These are phyloP conservation scores for Perilla frutescens DNA, from an alignment of 257 asterid genomes.

Conservation along the genomic window DNA sequence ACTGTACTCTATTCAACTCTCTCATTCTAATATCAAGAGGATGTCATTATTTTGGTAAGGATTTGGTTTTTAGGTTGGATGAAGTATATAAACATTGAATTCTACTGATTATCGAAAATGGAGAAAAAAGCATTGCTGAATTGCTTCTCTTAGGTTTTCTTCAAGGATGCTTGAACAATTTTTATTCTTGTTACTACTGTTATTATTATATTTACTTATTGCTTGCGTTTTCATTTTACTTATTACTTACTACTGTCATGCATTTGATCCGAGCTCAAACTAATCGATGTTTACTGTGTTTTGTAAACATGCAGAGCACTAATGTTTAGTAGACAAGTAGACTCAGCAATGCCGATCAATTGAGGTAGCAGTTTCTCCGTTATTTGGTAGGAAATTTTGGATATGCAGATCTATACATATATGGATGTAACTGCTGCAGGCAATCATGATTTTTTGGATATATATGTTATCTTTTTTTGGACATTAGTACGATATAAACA, in stretches of 20 bases:
- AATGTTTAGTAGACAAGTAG: too few species aligned
- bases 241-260: not conserved
- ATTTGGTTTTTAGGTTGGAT: not conserved
- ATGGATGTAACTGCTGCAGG: too few species aligned
- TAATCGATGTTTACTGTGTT: too few species aligned
- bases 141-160: not conserved
- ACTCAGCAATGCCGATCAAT: too few species aligned
- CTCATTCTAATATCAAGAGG: not conserved
- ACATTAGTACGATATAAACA: too few species aligned
- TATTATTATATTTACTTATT: conserved; percentile 1
- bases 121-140: not conserved
- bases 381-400: too few species aligned
- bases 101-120: conserved; percentile 14
- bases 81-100: not conserved
- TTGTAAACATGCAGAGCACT: too few species aligned
- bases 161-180: not conserved
- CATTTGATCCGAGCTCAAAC: too few species aligned
- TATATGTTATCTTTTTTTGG: too few species aligned
- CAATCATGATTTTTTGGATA: too few species aligned
- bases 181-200: not conserved
- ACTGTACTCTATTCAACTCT: not conserved
- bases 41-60: not conserved
- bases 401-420: too few species aligned
- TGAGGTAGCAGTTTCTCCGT: too few species aligned
- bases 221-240: not conserved